Evolutionary conservation across 805 yeast species (phyloP).

Genomic region (Lipomyces spencermartinsiae): DNA sequence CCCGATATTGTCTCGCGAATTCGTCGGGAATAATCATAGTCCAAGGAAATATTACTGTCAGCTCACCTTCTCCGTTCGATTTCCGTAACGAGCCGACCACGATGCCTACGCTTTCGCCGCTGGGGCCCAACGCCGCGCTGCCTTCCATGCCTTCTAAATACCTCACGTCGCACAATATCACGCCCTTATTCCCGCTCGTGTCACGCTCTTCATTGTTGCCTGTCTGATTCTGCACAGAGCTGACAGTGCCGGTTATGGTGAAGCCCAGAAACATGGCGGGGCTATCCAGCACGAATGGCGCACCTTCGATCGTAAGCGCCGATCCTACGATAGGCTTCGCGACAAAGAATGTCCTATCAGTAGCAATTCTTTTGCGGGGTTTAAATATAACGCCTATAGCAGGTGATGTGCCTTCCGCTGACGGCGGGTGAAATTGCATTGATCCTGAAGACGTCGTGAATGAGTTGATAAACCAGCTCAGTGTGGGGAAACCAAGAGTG

Average conservation of each 20-base stretch:
- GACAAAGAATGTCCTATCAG: not conserved
- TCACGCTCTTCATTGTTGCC: too few species aligned
- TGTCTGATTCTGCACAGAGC: too few species aligned
- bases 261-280: slow-evolving; percentile 26
- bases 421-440: slow-evolving; percentile 9
- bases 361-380: slow-evolving; percentile 7
- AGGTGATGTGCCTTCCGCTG: slow-evolving; percentile 7
- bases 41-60: slow-evolving; percentile 24
- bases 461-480: slow-evolving; percentile 11
- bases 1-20: slow-evolving; percentile 4
- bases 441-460: not conserved
- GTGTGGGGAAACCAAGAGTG: not conserved
- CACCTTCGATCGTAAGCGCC: slow-evolving; percentile 17
- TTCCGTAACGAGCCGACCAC: slow-evolving; percentile 18
- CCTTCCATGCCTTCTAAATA: slow-evolving; percentile 30
- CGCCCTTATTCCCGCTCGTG: not conserved
- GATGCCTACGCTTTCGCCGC: slow-evolving; percentile 11
- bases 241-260: slow-evolving; percentile 11
- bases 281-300: slow-evolving; percentile 22
- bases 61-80: slow-evolving; percentile 29
- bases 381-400: slow-evolving; percentile 13
- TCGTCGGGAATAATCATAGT: slow-evolving; percentile 11
- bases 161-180: slow-evolving; percentile 16
- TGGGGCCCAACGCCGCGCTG: slow-evolving; percentile 14
- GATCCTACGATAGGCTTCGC: slow-evolving; percentile 2